phyloP scores from a whole-genome alignment of 2,329 filamentous ascomycete genomes.

The Hawksworthiomyces lignivorus region DNA sequence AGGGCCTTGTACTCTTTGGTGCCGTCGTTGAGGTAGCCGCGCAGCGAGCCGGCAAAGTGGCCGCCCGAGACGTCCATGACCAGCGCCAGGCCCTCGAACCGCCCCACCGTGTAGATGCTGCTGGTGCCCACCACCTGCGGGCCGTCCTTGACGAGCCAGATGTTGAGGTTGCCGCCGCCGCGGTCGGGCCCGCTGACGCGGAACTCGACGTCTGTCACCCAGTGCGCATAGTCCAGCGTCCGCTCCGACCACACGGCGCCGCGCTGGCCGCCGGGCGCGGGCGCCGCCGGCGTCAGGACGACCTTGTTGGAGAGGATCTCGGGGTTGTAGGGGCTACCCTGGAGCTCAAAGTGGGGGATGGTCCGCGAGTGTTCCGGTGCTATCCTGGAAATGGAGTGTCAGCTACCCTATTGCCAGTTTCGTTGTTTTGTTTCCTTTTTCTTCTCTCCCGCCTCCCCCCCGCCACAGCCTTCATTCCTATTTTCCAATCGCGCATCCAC shows the following conservation, averaged over 20 bases:
- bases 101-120: constrained; percentile 76
- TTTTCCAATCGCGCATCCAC: not conserved
- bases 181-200: constrained; percentile 78
- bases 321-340: constrained; percentile 46
- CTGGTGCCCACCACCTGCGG: constrained; percentile 56
- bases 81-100: constrained; percentile 85
- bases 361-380: constrained; percentile 48
- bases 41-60: constrained; percentile 61
- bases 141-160: constrained; percentile 79
- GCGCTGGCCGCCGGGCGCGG: constrained; percentile 76
- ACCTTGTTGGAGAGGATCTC: constrained; percentile 79
- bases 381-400: constrained; percentile 40
- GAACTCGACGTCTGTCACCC: constrained; percentile 81
- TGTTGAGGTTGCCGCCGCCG: constrained; percentile 80
- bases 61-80: constrained; percentile 80
- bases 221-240: constrained; percentile 56
- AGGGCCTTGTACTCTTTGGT: constrained; percentile 69
- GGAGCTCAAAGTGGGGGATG: constrained; percentile 48
- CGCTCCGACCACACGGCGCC: constrained; percentile 73
- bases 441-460: not conserved
- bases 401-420: too few relatives aligned
- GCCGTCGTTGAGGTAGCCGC: constrained; percentile 92
- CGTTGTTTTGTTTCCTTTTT: not conserved
- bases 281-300: constrained; percentile 79
- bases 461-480: too few relatives aligned